These are phyloP conservation scores for Scheffersomyces stambukii DNA, from an alignment of 1,139 yeast species.

Conservation along the genomic window DNA sequence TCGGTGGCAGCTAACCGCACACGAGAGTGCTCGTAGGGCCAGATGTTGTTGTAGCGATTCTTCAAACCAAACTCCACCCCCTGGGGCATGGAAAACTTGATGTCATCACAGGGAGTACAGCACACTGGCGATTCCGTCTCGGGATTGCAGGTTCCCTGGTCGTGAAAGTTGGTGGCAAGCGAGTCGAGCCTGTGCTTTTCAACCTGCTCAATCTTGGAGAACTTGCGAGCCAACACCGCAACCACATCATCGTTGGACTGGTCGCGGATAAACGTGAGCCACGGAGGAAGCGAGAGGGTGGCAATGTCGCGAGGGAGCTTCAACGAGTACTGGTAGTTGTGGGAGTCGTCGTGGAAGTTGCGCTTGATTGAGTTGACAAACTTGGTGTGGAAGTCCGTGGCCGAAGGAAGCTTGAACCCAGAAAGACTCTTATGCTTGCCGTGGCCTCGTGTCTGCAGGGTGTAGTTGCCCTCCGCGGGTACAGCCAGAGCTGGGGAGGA, in stretches of 20 bases:
- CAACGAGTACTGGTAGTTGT: slow-evolving; percentile 5
- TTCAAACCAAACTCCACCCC: slow-evolving; percentile 45
- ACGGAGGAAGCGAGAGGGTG: slow-evolving; percentile 31
- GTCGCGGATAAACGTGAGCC: slow-evolving; percentile 39
- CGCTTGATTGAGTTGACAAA: slow-evolving; percentile 31
- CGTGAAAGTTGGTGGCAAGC: slow-evolving; percentile 9
- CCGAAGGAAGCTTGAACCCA: slow-evolving; percentile 36
- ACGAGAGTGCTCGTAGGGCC: slow-evolving; percentile 46
- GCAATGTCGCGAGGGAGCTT: not conserved
- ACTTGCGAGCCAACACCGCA: slow-evolving; percentile 32
- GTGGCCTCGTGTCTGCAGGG: not conserved
- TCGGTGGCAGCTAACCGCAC: slow-evolving; percentile 25
- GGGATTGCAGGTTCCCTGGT: slow-evolving; percentile 10
- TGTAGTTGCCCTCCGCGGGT: too few relatives aligned
- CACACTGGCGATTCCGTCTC: slow-evolving; percentile 43
- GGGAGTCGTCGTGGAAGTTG: slow-evolving; percentile 15
- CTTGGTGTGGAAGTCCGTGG: slow-evolving; percentile 27
- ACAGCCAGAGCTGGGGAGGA: not conserved
- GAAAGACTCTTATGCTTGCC: slow-evolving; percentile 18
- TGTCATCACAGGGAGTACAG: slow-evolving; percentile 42
- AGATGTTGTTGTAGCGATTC: slow-evolving; percentile 42
- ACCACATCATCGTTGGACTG: slow-evolving; percentile 20
- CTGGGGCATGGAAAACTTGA: slow-evolving; percentile 49
- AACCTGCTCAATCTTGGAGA: slow-evolving; percentile 44
- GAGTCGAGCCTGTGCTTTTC: slow-evolving; percentile 47